Evolutionary conservation across 371 early-diverging fungal species (phyloP).

Genomic region (Mucor mucedo): DNA sequence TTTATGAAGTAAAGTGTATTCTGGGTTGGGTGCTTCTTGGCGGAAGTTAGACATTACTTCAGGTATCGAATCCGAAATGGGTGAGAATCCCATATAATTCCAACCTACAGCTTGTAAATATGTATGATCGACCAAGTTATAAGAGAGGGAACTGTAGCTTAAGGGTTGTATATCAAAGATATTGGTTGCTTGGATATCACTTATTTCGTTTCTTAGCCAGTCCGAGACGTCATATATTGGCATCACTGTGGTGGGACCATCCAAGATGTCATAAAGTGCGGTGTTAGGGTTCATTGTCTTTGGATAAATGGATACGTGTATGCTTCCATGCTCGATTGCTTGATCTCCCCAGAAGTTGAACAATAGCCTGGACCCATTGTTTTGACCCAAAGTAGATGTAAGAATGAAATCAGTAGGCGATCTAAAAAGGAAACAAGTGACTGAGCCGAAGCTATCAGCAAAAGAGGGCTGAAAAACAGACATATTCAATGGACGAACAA

Average conservation of each 20-base stretch:
- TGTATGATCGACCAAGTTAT: slow-evolving; percentile 43
- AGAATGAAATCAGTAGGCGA: slow-evolving; percentile 38
- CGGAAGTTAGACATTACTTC: slow-evolving; percentile 43
- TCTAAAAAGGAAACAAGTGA: slow-evolving; percentile 50
- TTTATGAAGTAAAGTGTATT: slow-evolving; percentile 32
- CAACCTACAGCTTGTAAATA: slow-evolving; percentile 49
- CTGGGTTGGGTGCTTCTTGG: slow-evolving; percentile 47
- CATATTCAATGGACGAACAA: slow-evolving; percentile 38
- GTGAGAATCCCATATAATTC: slow-evolving; percentile 57
- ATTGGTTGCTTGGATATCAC: slow-evolving; percentile 45
- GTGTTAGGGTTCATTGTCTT: slow-evolving; percentile 54
- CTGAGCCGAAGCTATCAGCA: slow-evolving; percentile 41
- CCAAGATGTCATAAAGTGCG: slow-evolving; percentile 35
- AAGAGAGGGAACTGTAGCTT: slow-evolving; percentile 44
- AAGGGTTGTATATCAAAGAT: slow-evolving; percentile 41
- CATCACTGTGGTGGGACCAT: slow-evolving; percentile 27
- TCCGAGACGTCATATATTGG: slow-evolving; percentile 33
- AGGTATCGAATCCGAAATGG: slow-evolving; percentile 46
- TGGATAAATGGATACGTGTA: slow-evolving; percentile 50
- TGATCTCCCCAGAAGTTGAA: slow-evolving; percentile 48
- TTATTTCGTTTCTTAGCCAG: slow-evolving; percentile 49
- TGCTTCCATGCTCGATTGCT: slow-evolving; percentile 32
- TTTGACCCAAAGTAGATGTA: slow-evolving; percentile 46
- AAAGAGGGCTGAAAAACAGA: slow-evolving; percentile 41
- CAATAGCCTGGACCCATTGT: slow-evolving; percentile 47